Base-by-base conservation (phyloP, 345 rosid species). In the Aethionema arabicum region DNA sequence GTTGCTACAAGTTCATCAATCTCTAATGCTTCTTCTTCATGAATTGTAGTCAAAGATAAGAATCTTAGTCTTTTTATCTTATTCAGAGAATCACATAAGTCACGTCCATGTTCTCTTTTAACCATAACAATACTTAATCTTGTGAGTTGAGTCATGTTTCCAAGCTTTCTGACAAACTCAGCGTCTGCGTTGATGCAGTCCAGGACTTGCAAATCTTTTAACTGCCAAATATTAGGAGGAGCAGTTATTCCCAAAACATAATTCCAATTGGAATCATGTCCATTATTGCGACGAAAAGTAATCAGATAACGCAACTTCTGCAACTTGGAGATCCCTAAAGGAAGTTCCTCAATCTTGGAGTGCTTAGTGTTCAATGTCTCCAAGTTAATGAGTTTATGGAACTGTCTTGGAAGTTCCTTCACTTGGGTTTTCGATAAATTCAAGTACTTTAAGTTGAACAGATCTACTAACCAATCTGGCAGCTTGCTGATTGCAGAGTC, bases 381-480 rank as follows among this genome's bases (percentile, higher is more conserved):
- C 48, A 78, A 65, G 11, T 66, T 60, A 10, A 32, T 33, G 45
- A 80, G 69, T 36, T 21, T 73, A 30, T 74, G 71, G 36, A 76
- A 52, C 31, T 70, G 44, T 68, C 56, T 56, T 14, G 74, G 79
- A 30, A 76, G 72, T 27, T 57, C 38, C 71, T 71, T 66, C 36
- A 59, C 72, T 21, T 35, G 42, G 15, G 81, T 80, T 64, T 72
- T 42, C 46, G 37, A 69, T 56, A 77, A 43, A 57, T 75, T 80
- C 52, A 72, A 58, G 51, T 67, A 75, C 55, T 69, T 77, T 42
- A 77, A 67, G 46, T 78, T 78, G 70, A 80, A 76, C 33, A 78
- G 64, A 12, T 5, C 35, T 11, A 40, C 66, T 32, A 70, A 37
- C 8, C 52, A 31, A 8, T 60, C 56, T 1, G 82, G 75, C 1